Evolutionary conservation across 768 basidiomycete genomes (phyloP), one percentile per base, ranked within the genome.

Genomic region (Lactarius sp.): DNA sequence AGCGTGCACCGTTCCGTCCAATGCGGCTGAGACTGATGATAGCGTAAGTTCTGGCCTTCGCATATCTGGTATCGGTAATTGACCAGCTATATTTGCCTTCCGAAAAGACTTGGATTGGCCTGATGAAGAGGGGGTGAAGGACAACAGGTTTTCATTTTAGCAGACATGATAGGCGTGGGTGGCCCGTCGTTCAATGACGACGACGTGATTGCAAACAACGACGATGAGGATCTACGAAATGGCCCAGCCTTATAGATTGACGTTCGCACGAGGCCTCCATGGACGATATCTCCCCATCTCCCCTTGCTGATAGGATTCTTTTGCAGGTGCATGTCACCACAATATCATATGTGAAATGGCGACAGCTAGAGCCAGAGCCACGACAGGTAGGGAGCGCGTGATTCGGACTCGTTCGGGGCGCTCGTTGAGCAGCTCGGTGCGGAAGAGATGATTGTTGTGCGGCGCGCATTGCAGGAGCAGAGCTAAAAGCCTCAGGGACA

Each of bases 241-340:
- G 96, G 98, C 74, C 87, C 91, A 5, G 79, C 97, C 60, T 91
- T 87, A 27, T 85, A 87, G 62, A 87, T 98, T 71, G 92, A 98
- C 69, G 85, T 98, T 77, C 76, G 75, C 67, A 87, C 85, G 64
- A 66, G 78, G 8, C 31, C 6, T 18, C 13, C 12, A 16, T 20
- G 20, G 31, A 33, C 13, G 8, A 47, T 42, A 22, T 14, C 7
- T 8, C n/a, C n/a, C 39, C 16, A 2, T 4, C 44, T 6, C 41
- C 41, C 8, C 22, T 8, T 27, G 20, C 42, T 60, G 51, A 60
- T 46, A 20, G 12, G 20, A 42, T n/a, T 18, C 31, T 53, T 47
- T 52, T 44, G 27, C 64, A 93, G 90, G 81, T 79, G 2, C 87
- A 91, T 70, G 75, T 92, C n/a, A 67, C 86, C 16, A 72, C 79